Conservation (phyloP, 208 protist species). For the Acanthamoeba sp. region DNA sequence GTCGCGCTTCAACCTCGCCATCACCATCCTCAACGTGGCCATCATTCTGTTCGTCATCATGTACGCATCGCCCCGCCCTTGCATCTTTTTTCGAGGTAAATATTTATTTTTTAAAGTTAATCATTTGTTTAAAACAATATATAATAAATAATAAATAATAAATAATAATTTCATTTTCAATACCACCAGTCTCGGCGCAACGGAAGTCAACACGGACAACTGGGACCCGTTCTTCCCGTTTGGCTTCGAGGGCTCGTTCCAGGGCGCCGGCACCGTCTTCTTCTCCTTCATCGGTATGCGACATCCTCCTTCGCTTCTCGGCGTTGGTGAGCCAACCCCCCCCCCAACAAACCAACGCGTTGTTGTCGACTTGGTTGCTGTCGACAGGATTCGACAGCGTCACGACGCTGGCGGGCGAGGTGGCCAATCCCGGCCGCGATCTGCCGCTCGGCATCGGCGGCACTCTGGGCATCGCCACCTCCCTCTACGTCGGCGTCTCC, state of each 20-base stretch:
- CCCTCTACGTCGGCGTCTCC: constrained; percentile 79
- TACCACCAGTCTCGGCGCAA: neutral
- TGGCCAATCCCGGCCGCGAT: constrained; percentile 79
- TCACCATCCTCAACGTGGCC: constrained; percentile 79
- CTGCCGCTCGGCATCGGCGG: constrained; percentile 80
- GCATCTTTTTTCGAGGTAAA: too few relatives aligned
- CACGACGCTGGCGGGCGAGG: constrained; percentile 81
- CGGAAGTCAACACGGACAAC: constrained; percentile 74
- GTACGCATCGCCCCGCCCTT: too few relatives aligned
- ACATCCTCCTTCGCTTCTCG: too few relatives aligned
- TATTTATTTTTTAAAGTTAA: too few relatives aligned
- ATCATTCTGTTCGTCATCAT: constrained; percentile 83
- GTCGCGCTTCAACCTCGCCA: constrained; percentile 77
- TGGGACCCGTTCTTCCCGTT: constrained; percentile 81
- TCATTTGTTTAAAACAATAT: too few relatives aligned
- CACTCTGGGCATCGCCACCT: constrained; percentile 78
- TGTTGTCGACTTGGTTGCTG: too few relatives aligned
- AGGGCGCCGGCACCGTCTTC: constrained; percentile 77
- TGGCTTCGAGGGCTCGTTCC: constrained; percentile 73
- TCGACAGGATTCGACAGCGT: constrained; percentile 83
- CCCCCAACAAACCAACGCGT: too few relatives aligned
- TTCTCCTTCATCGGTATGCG: constrained; percentile 82
- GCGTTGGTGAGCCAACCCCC: too few relatives aligned
- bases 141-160: too few relatives aligned
- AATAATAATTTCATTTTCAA: neutral